phyloP scores from a whole-genome alignment of 768 basidiomycete species.

The Boletus rufocinnamomeus region DNA sequence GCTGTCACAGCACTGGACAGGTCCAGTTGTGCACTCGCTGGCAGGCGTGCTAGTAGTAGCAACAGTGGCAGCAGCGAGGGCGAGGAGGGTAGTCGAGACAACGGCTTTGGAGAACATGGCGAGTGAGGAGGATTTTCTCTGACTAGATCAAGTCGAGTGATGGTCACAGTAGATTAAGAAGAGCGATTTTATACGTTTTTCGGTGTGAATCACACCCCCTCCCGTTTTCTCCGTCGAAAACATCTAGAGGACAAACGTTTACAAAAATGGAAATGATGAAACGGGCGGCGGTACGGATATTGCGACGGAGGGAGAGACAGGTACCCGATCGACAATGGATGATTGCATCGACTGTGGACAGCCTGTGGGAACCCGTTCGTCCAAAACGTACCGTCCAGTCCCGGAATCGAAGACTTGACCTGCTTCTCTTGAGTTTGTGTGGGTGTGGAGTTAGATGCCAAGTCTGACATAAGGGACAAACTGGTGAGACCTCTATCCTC shows the following conservation, averaged over 20 bases:
- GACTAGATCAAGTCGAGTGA: not conserved
- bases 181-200: not conserved
- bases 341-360: not conserved
- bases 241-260: not conserved
- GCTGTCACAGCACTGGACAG: not conserved
- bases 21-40: not conserved
- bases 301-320: not conserved
- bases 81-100: slow-evolving; percentile 3
- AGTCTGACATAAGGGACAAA: slow-evolving; percentile 1
- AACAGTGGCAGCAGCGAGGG: not conserved
- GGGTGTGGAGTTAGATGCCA: not conserved
- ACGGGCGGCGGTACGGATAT: too few species aligned
- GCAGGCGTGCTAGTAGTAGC: not conserved
- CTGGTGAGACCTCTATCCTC: not conserved
- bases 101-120: not conserved
- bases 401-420: not conserved
- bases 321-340: not conserved
- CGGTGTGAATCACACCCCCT: not conserved
- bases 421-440: not conserved
- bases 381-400: not conserved
- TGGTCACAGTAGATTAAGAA: not conserved
- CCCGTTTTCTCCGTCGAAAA: not conserved
- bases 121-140: not conserved
- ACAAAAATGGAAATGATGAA: not conserved
- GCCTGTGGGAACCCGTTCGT: not conserved